These are phyloP conservation scores for Acacia concinna DNA, from an alignment of 331 rosid species.

Conservation along the genomic window DNA sequence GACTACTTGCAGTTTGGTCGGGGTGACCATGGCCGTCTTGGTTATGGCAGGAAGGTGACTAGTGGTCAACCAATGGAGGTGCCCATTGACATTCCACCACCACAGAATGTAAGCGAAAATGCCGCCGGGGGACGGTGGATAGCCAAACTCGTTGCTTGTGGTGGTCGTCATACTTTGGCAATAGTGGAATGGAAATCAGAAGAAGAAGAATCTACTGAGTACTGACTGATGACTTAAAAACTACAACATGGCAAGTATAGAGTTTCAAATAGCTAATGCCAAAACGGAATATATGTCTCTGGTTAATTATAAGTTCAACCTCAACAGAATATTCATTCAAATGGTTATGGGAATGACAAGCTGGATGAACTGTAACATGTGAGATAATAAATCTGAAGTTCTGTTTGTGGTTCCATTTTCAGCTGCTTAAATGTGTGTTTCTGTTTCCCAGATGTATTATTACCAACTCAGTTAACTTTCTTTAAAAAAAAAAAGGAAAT, in stretches of 20 bases:
- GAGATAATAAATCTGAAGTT: neutral
- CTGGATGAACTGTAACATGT: neutral
- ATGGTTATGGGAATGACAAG: neutral
- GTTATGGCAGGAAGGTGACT: conserved; percentile 89
- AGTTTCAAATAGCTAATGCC: neutral
- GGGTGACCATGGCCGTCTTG: conserved; percentile 99
- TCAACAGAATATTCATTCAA: neutral
- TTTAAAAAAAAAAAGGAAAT: no score
- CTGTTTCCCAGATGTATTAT: no score
- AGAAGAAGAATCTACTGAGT: no score
- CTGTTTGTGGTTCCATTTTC: neutral
- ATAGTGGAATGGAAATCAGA: conserved; percentile 66
- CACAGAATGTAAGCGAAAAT: conserved; percentile 31
- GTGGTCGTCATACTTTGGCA: conserved; percentile 97
- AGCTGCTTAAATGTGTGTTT: no score
- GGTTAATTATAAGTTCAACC: neutral
- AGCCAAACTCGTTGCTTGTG: conserved; percentile 84
- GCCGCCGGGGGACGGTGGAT: conserved; percentile 64
- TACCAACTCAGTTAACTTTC: no score
- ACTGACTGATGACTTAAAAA: conserved; percentile 29
- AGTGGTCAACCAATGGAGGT: conserved; percentile 95
- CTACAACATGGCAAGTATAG: neutral
- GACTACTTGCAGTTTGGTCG: conserved; percentile 76
- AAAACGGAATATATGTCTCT: neutral
- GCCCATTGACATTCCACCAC: conserved; percentile 66